Base-by-base conservation (phyloP, 805 yeast genomes). In the Wickerhamiella slavikovae region DNA sequence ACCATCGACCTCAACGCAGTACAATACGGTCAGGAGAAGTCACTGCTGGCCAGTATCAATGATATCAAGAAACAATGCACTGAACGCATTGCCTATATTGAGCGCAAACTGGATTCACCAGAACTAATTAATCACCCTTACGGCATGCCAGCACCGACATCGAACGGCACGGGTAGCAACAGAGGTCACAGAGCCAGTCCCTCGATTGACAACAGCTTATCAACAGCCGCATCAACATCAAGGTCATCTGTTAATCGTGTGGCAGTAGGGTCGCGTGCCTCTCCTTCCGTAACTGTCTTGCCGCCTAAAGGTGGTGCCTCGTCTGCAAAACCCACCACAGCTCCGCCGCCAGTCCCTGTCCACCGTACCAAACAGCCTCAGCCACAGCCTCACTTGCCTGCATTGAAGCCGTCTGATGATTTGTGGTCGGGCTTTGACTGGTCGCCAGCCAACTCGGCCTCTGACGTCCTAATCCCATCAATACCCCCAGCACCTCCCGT, bases 41-140 rank as follows among this genome's bases (percentile, higher is more conserved):
- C 47, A 17, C 38, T 54, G 27, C 40, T 52, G 37, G 42, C 51
- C 22, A 46, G 53, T 25, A 47, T 54, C 31, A 41, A 43, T 35
- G 58, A 54, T 35, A 49, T 54, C 25, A 58, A 54, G 39, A 48
- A 53, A 21, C 58, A 54, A 40, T 52, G 56, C 36, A 45, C 42
- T 21, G 58, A 55, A 29, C 41, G 57, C 15, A 53, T 54, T 25
- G 32, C 32, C 22, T 43, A 38, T 20, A 30, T 44, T 24, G 45
- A 46, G 20, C 26, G 30, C 19, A 24, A 21, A 5, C 31, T 40
- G 14, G 24, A 23, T 25, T 18, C 28, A 12, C 34, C 32, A 28
- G 32, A 27, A 21, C 29, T 23, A 14, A 40, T 33, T 16, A 35
- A 31, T 16, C 42, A 39, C 22, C 51, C 50, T 7, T 46, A 46